A percentile compares a stretch with the other conserved stretches of the same genome.
These are phyloP conservation scores for Chlorociboria aeruginascens DNA, from an alignment of 495 filamentous ascomycete genomes.

Conservation along the genomic window DNA sequence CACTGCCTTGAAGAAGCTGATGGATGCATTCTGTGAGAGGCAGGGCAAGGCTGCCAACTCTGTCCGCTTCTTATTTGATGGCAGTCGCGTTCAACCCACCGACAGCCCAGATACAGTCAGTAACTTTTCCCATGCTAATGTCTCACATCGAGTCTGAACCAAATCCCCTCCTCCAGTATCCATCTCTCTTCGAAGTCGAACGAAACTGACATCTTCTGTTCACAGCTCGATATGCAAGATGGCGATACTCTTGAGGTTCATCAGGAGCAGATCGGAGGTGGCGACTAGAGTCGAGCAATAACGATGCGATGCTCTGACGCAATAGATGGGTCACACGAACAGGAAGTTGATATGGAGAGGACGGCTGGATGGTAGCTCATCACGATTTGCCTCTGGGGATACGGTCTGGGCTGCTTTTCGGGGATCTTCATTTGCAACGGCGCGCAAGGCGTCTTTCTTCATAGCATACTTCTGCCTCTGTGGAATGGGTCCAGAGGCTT, in stretches of 20 bases:
- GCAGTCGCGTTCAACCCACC: constrained; percentile 71
- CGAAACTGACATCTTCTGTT: constrained; percentile 5
- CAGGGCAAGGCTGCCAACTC: constrained; percentile 78
- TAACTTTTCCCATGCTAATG: constrained; percentile 14
- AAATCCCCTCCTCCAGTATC: neutral
- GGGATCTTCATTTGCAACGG: constrained; percentile 11
- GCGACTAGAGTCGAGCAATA: neutral
- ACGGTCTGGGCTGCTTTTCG: constrained; percentile 7
- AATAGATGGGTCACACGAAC: neutral
- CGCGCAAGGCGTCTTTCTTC: constrained; percentile 14
- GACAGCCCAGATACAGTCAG: constrained; percentile 90
- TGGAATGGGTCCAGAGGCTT: neutral
- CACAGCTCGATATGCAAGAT: constrained; percentile 89
- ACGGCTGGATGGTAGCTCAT: neutral
- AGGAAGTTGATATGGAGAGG: neutral
- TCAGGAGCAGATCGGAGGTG: constrained; percentile 90
- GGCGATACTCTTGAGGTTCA: constrained; percentile 96
- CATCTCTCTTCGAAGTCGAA: neutral
- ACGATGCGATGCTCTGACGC: constrained; percentile 1
- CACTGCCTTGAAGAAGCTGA: constrained; percentile 91
- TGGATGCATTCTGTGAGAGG: constrained; percentile 97
- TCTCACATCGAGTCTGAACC: neutral
- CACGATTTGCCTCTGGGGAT: constrained; percentile 11
- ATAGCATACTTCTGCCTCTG: constrained; percentile 2
- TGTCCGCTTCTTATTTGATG: constrained; percentile 94